These are phyloP conservation scores for Talaromyces funiculosus DNA, from an alignment of 2,329 filamentous ascomycete genomes.

Conservation along the genomic window DNA sequence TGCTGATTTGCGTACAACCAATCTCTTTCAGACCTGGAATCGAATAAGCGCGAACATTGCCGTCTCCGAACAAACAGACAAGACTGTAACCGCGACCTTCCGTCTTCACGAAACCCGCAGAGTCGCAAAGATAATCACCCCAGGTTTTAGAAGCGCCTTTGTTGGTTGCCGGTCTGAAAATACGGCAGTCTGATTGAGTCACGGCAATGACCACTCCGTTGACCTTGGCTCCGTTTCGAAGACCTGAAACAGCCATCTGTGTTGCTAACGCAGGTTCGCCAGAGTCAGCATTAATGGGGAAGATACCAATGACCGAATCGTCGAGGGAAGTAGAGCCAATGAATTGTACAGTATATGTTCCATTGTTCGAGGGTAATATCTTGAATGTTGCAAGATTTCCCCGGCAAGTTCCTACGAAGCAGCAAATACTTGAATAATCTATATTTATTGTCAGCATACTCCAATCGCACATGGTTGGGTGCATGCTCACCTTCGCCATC, in stretches of 20 bases:
- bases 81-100: conserved; percentile 72
- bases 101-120: conserved; percentile 69
- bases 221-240: conserved; percentile 68
- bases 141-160: conserved; percentile 93
- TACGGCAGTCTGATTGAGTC: conserved; percentile 66
- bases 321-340: conserved; percentile 64
- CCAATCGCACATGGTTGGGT: conserved; percentile 18
- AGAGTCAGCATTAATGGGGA: conserved; percentile 71
- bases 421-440: conserved; percentile 87
- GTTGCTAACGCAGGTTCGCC: conserved; percentile 72
- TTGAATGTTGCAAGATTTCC: conserved; percentile 88
- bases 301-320: conserved; percentile 67
- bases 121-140: conserved; percentile 75
- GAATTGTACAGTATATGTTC: conserved; percentile 66
- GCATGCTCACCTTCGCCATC: conserved; percentile 65
- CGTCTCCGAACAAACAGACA: conserved; percentile 79
- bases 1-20: conserved; percentile 56
- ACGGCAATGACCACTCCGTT: conserved; percentile 78
- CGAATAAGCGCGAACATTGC: conserved; percentile 70
- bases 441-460: conserved; percentile 21
- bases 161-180: conserved; percentile 76
- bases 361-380: conserved; percentile 65
- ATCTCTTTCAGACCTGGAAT: conserved; percentile 88
- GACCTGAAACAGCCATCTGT: conserved; percentile 65
- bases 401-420: conserved; percentile 81